Percentiles rank a stretch among this genome's conserved stretches.
Evolutionary conservation across 2,329 filamentous ascomycete species (phyloP).

Genomic region (Cyclaneusma minus): DNA sequence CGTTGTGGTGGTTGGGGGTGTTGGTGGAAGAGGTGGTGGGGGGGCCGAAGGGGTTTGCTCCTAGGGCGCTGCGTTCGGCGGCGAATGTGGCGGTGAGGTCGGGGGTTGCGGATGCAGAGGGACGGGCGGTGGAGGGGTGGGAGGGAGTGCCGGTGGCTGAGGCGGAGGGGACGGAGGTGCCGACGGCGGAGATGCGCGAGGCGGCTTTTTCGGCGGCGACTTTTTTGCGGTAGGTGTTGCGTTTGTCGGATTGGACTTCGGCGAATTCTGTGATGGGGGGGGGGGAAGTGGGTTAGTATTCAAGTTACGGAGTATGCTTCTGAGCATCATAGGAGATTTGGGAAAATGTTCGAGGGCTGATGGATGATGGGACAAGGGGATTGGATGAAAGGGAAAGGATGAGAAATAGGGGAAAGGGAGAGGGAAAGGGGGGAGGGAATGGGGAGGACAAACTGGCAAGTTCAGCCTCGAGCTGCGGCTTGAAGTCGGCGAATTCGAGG

Average conservation of each 20-base stretch:
- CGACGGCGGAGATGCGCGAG: no score
- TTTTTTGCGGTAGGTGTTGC: slow-evolving; percentile 56
- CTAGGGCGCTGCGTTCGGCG: slow-evolving; percentile 1
- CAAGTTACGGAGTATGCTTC: no score
- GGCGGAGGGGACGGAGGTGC: slow-evolving; percentile 18
- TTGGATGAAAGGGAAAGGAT: no score
- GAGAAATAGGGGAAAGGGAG: no score
- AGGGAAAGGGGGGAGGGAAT: no score
- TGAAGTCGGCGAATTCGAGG: slow-evolving; percentile 58
- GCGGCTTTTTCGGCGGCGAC: slow-evolving; percentile 49
- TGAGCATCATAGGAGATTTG: no score
- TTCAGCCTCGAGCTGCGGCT: slow-evolving; percentile 57
- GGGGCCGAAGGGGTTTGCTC: no score
- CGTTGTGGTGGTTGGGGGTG: no score
- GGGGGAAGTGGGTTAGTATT: no score
- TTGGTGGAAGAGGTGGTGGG: no score
- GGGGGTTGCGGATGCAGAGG: slow-evolving; percentile 5
- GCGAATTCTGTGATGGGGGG: slow-evolving; percentile 54
- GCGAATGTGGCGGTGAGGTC: slow-evolving; percentile 3
- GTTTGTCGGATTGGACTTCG: slow-evolving; percentile 57
- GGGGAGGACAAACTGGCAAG: slow-evolving; percentile 46
- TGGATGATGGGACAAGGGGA: no score
- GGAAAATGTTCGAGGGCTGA: no score
- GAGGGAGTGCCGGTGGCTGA: slow-evolving; percentile 13
- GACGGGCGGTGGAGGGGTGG: slow-evolving; percentile 5